Evolutionary conservation across 129 eudicot species (phyloP).

Genomic region (Heracleum sosnowskyi): DNA sequence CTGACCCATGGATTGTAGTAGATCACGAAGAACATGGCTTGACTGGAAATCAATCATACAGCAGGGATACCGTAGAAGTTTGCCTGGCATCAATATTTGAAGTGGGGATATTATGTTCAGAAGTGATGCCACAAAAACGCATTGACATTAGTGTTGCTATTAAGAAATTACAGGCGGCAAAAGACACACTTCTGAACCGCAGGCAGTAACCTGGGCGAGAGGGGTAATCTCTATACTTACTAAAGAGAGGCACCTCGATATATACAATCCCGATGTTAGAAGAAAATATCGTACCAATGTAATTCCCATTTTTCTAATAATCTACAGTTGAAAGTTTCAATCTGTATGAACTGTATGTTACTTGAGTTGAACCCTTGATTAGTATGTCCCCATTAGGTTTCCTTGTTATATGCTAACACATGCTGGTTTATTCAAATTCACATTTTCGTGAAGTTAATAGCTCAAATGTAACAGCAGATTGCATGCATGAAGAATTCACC

Average conservation of each 20-base stretch:
- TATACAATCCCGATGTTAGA: not conserved
- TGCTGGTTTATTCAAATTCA: not conserved
- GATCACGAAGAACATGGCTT: not conserved
- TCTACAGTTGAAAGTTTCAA: not conserved
- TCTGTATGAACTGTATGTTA: too few relatives aligned
- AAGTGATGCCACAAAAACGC: not conserved
- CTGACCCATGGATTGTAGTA: not conserved
- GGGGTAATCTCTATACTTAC: not conserved
- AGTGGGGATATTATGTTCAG: not conserved
- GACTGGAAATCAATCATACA: not conserved
- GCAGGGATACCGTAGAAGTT: not conserved
- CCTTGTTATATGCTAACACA: not conserved
- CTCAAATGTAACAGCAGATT: not conserved
- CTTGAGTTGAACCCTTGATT: not conserved
- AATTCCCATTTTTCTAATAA: not conserved
- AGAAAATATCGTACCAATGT: not conserved
- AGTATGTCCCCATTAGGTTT: not conserved
- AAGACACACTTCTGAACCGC: not conserved
- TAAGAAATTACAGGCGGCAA: not conserved
- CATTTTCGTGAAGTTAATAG: too few relatives aligned
- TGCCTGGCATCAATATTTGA: not conserved
- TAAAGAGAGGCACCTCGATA: not conserved
- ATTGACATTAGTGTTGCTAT: not conserved
- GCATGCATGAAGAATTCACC: not conserved
- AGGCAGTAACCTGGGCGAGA: not conserved